Base-by-base conservation (phyloP, 208 protist species). In the Leishmania martiniquensis region DNA sequence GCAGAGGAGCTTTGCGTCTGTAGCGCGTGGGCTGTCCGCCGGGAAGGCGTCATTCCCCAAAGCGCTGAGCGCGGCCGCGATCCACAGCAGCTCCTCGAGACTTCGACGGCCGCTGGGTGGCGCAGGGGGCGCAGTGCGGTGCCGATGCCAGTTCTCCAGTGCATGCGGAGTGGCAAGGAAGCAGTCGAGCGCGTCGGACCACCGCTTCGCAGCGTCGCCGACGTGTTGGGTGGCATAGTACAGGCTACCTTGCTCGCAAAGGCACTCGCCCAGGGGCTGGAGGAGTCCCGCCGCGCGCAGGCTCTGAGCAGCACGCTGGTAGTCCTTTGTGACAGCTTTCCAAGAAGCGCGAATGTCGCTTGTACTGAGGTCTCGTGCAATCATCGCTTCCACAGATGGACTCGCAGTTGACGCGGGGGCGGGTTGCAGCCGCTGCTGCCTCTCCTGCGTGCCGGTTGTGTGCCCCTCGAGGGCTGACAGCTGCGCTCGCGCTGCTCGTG, bases 171-270 rank as follows among this genome's bases (percentile, higher is more conserved):
- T 75, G 54, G 86, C 83, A 42, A 97, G 81, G 29, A 91, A 85
- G 39, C 91, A 88, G 75, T 97, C 93, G 15, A 94, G 68, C 42
- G 89, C 87, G 45, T 94, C 88, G 12, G 85, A 63, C 93, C 93
- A 96, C 70, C 85, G 88, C 55, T 76, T 73, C 77, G 90, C 87
- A 69, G 93, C 91, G 62, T 89, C 85, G 39, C 20, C 13, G 78
- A 86, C 80, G 60, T 75, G 84, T 20, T 73, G 59, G 68, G 87
- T 82, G 44, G 83, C 81, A 20, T 86, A 55, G 75, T 90, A 84
- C 37, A 97, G 66, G 60, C 83, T 77, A 3, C 89, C 93, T 68
- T 93, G 66, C 73, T 97, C 91, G 63, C 84, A 83, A n/a, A 97
- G 75, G 59, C 89, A 92, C 79, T 95, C 90, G 5, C 88, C 87